phyloP scores from a whole-genome alignment of 148 eudicot genomes.

The Pharnaceum exiguum region DNA sequence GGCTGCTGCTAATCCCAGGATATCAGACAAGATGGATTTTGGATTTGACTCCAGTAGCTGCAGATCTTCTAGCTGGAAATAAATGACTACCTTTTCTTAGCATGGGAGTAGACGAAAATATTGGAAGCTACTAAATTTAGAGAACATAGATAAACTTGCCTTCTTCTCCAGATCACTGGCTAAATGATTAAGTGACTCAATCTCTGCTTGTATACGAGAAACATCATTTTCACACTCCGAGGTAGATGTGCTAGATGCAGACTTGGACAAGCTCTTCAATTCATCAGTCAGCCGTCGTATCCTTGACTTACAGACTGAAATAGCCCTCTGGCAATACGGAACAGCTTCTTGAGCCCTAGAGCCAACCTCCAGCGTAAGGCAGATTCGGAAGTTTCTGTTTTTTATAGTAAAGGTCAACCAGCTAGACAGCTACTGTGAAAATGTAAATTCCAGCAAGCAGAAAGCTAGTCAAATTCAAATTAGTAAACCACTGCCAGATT shows the following conservation, averaged over 20 bases:
- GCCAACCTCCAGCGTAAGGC: conserved; percentile 80
- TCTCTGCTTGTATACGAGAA: conserved; percentile 54
- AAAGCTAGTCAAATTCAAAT: not conserved
- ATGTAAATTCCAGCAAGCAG: not conserved
- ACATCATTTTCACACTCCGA: conserved; percentile 34
- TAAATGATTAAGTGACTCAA: conserved; percentile 56
- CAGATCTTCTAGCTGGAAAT: conserved; percentile 83
- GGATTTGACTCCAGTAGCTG: conserved; percentile 74
- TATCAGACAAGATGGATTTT: conserved; percentile 62
- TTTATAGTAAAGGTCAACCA: conserved; percentile 42
- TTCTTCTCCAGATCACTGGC: conserved; percentile 78
- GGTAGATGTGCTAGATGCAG: conserved; percentile 23
- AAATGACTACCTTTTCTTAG: too few relatives aligned
- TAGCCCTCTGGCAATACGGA: conserved; percentile 82
- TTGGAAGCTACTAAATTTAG: too few relatives aligned
- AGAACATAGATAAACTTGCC: conserved; percentile 36
- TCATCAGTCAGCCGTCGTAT: conserved; percentile 61
- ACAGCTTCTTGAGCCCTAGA: conserved; percentile 77
- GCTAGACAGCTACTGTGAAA: not conserved
- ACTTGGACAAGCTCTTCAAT: conserved; percentile 29
- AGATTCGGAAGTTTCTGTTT: conserved; percentile 82
- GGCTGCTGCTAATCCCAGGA: conserved; percentile 58
- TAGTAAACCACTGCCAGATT: too few relatives aligned
- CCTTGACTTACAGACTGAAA: conserved; percentile 73
- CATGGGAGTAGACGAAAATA: too few relatives aligned